Percentiles rank a stretch among this genome's conserved stretches.
Conservation (phyloP, 768 basidiomycete genomes). For the Leccinum disarticulatum region DNA sequence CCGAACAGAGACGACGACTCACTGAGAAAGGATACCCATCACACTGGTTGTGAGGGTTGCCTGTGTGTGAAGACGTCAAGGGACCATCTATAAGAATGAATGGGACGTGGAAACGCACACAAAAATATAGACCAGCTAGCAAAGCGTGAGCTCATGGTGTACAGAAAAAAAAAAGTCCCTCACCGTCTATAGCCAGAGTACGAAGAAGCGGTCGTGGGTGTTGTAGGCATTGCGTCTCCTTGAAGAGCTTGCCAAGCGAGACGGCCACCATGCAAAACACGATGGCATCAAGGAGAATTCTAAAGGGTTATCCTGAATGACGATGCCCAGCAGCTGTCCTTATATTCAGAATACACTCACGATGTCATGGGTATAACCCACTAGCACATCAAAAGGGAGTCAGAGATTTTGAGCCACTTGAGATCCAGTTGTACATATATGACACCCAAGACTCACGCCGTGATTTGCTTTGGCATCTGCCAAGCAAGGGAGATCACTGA, state of each 20-base stretch:
- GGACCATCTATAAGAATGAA: neutral
- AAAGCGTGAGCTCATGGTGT: neutral
- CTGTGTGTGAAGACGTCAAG: neutral
- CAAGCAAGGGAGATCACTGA: no score
- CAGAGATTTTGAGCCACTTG: no score
- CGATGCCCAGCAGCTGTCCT: no score
- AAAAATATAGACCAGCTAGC: neutral
- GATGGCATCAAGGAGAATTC: no score
- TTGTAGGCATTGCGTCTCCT: neutral
- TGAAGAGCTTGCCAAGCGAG: neutral
- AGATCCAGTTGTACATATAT: no score
- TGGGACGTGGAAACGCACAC: neutral
- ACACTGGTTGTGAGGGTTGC: neutral
- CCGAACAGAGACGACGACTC: neutral
- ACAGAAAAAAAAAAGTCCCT: neutral
- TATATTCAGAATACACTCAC: no score
- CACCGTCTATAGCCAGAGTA: constrained; percentile 9
- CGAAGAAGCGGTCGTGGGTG: neutral
- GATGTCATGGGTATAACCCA: no score
- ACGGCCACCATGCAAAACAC: no score
- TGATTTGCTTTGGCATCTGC: no score
- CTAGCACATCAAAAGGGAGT: no score
- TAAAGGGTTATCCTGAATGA: no score
- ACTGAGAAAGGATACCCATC: constrained; percentile 4
- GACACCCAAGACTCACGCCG: no score